A percentile compares a stretch with the other conserved stretches of the same genome.
phyloP scores from a whole-genome alignment of 805 yeast species.

The Torulaspora microellipsoides region DNA sequence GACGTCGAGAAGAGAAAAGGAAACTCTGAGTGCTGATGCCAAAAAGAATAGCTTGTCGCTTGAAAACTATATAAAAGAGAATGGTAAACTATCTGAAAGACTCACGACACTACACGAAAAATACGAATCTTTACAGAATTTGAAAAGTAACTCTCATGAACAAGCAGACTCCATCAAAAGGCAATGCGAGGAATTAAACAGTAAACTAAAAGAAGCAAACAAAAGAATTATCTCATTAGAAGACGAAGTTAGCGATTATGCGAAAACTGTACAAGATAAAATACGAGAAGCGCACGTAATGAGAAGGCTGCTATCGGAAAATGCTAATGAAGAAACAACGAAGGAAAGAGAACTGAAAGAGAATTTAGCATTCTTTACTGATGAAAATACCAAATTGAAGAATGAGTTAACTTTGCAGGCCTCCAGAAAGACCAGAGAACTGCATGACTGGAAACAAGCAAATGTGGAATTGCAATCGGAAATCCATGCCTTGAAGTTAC shows the following conservation, averaged over 20 bases:
- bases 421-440: constrained; percentile 58
- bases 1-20: constrained; percentile 38
- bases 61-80: constrained; percentile 37
- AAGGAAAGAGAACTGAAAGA: constrained; percentile 53
- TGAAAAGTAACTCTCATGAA: constrained; percentile 38
- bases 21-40: constrained; percentile 35
- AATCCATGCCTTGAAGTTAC: constrained; percentile 34
- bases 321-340: constrained; percentile 52
- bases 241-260: constrained; percentile 76
- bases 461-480: constrained; percentile 39
- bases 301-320: constrained; percentile 62
- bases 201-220: constrained; percentile 63
- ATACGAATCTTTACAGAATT: constrained; percentile 35
- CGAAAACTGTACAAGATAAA: constrained; percentile 71
- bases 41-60: constrained; percentile 36
- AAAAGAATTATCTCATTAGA: constrained; percentile 61
- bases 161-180: constrained; percentile 50
- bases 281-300: constrained; percentile 72
- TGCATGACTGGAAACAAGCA: constrained; percentile 54
- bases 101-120: constrained; percentile 37
- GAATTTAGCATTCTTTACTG: constrained; percentile 47
- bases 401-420: constrained; percentile 44
- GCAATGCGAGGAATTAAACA: constrained; percentile 66
- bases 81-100: constrained; percentile 41
- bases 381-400: constrained; percentile 61